Base-by-base conservation (phyloP, 2,329 filamentous ascomycete species). In the Cladosporium sp. region DNA sequence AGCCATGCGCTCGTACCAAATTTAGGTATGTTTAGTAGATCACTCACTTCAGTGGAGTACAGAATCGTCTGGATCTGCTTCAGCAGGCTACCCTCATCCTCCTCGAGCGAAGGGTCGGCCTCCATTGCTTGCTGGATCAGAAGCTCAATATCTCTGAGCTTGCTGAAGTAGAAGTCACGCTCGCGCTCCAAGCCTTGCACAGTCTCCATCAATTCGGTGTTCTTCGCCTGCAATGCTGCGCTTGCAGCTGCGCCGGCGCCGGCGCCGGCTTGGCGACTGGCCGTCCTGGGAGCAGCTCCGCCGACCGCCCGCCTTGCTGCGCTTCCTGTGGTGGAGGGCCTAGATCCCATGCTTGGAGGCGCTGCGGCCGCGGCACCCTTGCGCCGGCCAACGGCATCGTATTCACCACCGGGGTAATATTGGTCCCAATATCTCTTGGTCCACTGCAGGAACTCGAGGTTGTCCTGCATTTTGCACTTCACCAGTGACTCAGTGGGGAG, bases 381-480 rank as follows among this genome's bases (percentile, higher is more conserved):
- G 69, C 93, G 82, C 66, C 93, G 83, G 50, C 79, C 78, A 20
- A 95, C 80, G 9, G 93, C 89, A 68, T 99, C 93, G 76, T 99
- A 99, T 58, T 97, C 93, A 64, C 93, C 90, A 53, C 93, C 93
- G 7, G 93, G 93, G 73, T 89, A 99, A 78, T 96, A 90, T 68
- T 96, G 89, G 66, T 99, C 93, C 93, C 93, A 99, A 77, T 90
- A 96, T 61, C 81, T 80, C 81, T 99, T 99, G 53, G 85, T 85
- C 87, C 90, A 99, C 75, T 99, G 93, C 54, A 99, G 79, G 70
- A 99, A 99, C 68, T 97, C 93, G 63, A 99, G 87, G 76, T 99
- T 99, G 73, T 99, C 93, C 80, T 99, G 93, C 92, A 99, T 99
- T 79, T 96, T 96, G 80, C 93, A 99, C 73, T 97, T 99, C 64